These are phyloP conservation scores for Mycena kentingensis DNA, from an alignment of 768 basidiomycete species.

Conservation along the genomic window DNA sequence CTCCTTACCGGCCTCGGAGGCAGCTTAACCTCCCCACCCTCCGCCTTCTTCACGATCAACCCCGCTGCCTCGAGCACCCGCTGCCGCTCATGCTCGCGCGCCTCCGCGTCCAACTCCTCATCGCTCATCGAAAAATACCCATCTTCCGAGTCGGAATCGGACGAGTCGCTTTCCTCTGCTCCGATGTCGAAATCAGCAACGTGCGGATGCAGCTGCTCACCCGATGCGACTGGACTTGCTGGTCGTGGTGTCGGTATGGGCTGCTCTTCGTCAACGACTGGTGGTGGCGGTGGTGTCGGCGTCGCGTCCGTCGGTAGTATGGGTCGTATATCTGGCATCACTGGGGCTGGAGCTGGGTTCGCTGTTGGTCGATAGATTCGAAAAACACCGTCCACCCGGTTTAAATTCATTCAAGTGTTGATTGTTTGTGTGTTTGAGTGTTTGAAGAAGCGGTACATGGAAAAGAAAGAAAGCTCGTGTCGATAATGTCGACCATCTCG, in stretches of 20 bases:
- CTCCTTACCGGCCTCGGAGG: conserved; percentile 44
- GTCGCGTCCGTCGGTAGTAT: too few relatives aligned
- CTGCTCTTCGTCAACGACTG: too few relatives aligned
- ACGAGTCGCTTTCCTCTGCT: conserved; percentile 29
- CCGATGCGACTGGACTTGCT: too few relatives aligned
- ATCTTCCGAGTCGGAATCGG: conserved; percentile 42
- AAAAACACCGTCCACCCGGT: not conserved
- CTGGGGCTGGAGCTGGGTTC: too few relatives aligned
- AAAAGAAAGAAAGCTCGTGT: conserved; percentile 56
- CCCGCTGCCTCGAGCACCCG: conserved; percentile 90
- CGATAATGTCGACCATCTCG: conserved; percentile 76
- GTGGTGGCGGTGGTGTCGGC: too few relatives aligned
- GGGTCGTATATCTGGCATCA: too few relatives aligned
- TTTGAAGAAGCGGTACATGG: conserved; percentile 51
- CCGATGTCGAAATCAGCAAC: conserved; percentile 13
- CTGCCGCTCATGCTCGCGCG: conserved; percentile 73
- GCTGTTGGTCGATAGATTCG: not conserved
- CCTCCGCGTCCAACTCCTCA: conserved; percentile 50
- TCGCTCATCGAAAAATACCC: conserved; percentile 46
- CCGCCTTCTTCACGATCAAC: conserved; percentile 62
- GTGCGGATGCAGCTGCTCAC: too few relatives aligned
- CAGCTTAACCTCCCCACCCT: conserved; percentile 51
- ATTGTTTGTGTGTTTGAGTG: conserved; percentile 21
- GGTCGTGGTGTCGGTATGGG: too few relatives aligned
- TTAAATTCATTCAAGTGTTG: not conserved